phyloP scores from a whole-genome alignment of 495 filamentous ascomycete genomes.

The Aspergillus homomorphus region DNA sequence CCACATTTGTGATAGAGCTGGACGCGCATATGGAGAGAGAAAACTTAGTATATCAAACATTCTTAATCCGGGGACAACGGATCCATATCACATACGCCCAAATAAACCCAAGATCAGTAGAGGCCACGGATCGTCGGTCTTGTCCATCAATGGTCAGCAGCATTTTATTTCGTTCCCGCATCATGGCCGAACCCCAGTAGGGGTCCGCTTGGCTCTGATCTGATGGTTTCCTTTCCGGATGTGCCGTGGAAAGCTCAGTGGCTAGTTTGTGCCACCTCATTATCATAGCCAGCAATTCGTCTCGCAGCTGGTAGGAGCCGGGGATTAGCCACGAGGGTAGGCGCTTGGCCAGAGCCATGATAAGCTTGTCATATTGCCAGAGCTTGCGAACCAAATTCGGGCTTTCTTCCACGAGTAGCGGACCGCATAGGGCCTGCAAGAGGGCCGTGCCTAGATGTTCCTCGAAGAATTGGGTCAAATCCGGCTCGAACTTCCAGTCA shows the following conservation, averaged over 20 bases:
- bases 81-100: background rate
- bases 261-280: background rate
- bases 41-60: background rate
- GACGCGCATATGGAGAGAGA: background rate
- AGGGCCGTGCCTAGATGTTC: background rate
- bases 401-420: background rate
- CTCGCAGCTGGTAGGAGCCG: background rate
- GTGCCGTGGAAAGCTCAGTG: background rate
- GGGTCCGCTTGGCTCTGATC: background rate
- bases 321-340: background rate
- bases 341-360: background rate
- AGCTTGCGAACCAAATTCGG: background rate
- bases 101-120: background rate
- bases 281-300: background rate
- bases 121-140: background rate
- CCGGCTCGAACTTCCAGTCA: background rate
- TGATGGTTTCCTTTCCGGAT: background rate
- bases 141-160: background rate
- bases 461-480: background rate
- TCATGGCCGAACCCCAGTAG: background rate
- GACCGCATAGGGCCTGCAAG: background rate
- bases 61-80: too few species aligned
- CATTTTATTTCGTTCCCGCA: background rate
- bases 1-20: background rate
- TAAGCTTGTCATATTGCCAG: background rate